These are phyloP conservation scores for Scheffersomyces cryptocercus DNA, from an alignment of 1,139 yeast species.

Conservation along the genomic window DNA sequence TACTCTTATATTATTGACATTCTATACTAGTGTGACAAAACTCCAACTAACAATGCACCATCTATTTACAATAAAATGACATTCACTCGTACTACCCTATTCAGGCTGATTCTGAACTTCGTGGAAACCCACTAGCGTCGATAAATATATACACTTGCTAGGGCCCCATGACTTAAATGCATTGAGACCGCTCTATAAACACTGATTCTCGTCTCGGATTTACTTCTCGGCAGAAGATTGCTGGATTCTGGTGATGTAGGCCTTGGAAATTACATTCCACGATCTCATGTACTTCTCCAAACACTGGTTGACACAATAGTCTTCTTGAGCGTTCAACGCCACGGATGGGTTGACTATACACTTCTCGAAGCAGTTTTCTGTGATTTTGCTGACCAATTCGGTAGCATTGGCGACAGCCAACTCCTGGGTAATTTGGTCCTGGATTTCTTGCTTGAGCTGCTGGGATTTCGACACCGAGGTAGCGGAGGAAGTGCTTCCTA, in stretches of 20 bases:
- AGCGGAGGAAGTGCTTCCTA: slow-evolving; percentile 15
- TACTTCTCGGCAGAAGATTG: slow-evolving; percentile 8
- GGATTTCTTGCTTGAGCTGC: slow-evolving; percentile 57
- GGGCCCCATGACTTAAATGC: too few species aligned
- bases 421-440: slow-evolving; percentile 75
- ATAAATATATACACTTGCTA: too few species aligned
- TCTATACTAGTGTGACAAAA: too few species aligned
- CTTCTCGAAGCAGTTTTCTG: slow-evolving; percentile 85
- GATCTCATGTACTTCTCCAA: slow-evolving; percentile 87
- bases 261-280: slow-evolving; percentile 81
- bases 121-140: too few species aligned
- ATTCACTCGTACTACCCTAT: too few species aligned
- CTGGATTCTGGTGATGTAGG: slow-evolving; percentile 76
- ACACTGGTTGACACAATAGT: slow-evolving; percentile 69
- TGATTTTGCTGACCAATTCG: slow-evolving; percentile 78
- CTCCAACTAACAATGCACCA: too few species aligned
- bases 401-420: slow-evolving; percentile 88
- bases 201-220: background rate
- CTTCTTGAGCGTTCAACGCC: slow-evolving; percentile 32
- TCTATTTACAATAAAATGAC: too few species aligned
- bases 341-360: slow-evolving; percentile 63
- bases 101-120: too few species aligned
- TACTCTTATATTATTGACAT: too few species aligned
- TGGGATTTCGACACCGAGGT: slow-evolving; percentile 22
- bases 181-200: too few species aligned